Evolutionary conservation across 257 asterid species (phyloP).

Genomic region (Lavandula angustifolia): DNA sequence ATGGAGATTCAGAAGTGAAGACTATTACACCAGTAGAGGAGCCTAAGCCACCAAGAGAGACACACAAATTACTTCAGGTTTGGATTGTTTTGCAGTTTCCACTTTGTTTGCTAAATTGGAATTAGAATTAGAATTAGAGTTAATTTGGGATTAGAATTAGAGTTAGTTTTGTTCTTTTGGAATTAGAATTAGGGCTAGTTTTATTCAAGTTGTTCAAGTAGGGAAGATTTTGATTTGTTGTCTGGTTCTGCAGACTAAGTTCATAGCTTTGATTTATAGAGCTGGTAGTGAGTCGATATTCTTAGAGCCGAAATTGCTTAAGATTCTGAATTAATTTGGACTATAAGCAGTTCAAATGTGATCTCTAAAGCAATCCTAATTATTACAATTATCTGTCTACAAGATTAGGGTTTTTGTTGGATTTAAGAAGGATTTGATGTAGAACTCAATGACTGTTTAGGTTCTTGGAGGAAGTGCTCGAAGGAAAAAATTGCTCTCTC

Average conservation of each 20-base stretch:
- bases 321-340: background rate
- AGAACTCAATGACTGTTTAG: conserved; percentile 43
- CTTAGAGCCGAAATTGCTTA: background rate
- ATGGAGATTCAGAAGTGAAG: conserved; percentile 37
- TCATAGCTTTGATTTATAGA: background rate
- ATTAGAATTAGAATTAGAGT: background rate
- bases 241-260: background rate
- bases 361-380: background rate
- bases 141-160: conserved; percentile 2
- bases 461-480: conserved; percentile 94
- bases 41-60: conserved; percentile 67
- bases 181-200: too few species aligned
- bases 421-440: conserved; percentile 5
- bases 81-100: conserved; percentile 20
- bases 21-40: conserved; percentile 46
- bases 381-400: background rate
- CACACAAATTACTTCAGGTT: conserved; percentile 98
- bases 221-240: background rate
- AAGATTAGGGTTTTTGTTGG: conserved; percentile 4
- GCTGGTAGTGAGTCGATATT: background rate
- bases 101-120: background rate
- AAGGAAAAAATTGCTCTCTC: conserved; percentile 90
- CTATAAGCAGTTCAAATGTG: background rate
- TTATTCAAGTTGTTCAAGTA: too few species aligned
- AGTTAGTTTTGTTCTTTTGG: background rate